These are phyloP conservation scores for Hansfordia pulvinata DNA, from an alignment of 2,329 filamentous ascomycete species.

Conservation along the genomic window DNA sequence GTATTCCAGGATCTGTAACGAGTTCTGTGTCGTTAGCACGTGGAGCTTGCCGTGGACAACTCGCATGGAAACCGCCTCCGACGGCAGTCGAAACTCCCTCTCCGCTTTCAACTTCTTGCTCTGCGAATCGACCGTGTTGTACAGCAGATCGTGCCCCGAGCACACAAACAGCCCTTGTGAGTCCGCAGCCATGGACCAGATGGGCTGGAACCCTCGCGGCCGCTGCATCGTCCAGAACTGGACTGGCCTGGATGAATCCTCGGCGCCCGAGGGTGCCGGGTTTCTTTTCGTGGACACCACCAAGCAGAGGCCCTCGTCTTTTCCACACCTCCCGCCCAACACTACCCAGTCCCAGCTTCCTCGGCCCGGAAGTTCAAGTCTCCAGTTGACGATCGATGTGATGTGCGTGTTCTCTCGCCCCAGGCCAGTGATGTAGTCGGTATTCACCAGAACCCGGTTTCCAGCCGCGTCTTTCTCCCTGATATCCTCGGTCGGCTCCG, in stretches of 20 bases:
- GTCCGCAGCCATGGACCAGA: slow-evolving; percentile 42
- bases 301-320: slow-evolving; percentile 32
- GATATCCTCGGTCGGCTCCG: slow-evolving; percentile 27
- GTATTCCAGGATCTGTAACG: slow-evolving; percentile 39
- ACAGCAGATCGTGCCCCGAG: slow-evolving; percentile 37
- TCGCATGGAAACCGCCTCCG: slow-evolving; percentile 34
- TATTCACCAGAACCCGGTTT: slow-evolving; percentile 12
- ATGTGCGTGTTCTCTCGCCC: slow-evolving; percentile 44
- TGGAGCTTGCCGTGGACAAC: slow-evolving; percentile 33
- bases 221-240: slow-evolving; percentile 41
- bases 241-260: slow-evolving; percentile 20
- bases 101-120: slow-evolving; percentile 36
- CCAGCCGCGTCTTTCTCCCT: slow-evolving; percentile 13
- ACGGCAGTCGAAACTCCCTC: slow-evolving; percentile 34
- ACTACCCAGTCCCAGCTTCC: slow-evolving; percentile 50
- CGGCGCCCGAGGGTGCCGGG: slow-evolving; percentile 8
- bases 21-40: slow-evolving; percentile 39
- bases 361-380: slow-evolving; percentile 34
- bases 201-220: slow-evolving; percentile 25
- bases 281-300: slow-evolving; percentile 37
- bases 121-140: slow-evolving; percentile 35
- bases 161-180: slow-evolving; percentile 43
- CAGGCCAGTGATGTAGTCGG: slow-evolving; percentile 40
- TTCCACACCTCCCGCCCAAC: slow-evolving; percentile 29
- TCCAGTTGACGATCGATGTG: slow-evolving; percentile 50